Evolutionary conservation across 2,329 filamentous ascomycete genomes (phyloP), one percentile per base, ranked within the genome.

Genomic region (Cadophora luteo-olivacea): DNA sequence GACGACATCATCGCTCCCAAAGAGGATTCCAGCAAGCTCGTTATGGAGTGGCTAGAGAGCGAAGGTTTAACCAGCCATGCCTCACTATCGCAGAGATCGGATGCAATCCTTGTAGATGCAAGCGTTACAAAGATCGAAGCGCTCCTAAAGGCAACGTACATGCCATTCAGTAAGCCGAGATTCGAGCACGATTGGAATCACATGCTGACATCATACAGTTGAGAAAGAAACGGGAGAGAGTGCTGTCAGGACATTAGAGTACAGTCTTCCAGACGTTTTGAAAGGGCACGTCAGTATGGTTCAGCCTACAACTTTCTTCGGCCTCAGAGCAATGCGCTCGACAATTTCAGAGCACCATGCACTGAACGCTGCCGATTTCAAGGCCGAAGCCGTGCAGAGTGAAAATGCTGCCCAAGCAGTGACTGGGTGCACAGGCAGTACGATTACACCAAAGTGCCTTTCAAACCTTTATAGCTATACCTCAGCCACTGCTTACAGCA

Each of bases 221-320:
- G 69, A 73, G 29, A 49, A 68, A 11, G 51, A 70, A 24, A 65
- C 70, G 25, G 67, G 70, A 49, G 70, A 74, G 4, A 66, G 49
- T 9, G 68, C 69, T 4, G 60, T 76, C 14, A 70, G 76, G 68
- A 77, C 76, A 36, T 71, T 77, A 1, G 64, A 75, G 41, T 77
- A 77, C 71, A 76, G 74, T 54, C 69, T 90, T 2, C 87, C 87
- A 24, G 75, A 76, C 45, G 81, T 86, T 70, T 80, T 89, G 8
- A 85, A 88, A 72, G 80, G 81, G 52, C 86, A 87, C 73, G 85
- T 89, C 68, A 85, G 87, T 70, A 82, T 85, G 24, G 84, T 89
- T 41, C 86, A 89, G 75, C 87, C 87, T 4, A 89, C 87, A 1
- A 89, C 84, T 55, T 87, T 86, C 1, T 89, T 89, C 78, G 85